phyloP scores from a whole-genome alignment of 179 eudicot genomes.

The Sideroxylon spinosum region DNA sequence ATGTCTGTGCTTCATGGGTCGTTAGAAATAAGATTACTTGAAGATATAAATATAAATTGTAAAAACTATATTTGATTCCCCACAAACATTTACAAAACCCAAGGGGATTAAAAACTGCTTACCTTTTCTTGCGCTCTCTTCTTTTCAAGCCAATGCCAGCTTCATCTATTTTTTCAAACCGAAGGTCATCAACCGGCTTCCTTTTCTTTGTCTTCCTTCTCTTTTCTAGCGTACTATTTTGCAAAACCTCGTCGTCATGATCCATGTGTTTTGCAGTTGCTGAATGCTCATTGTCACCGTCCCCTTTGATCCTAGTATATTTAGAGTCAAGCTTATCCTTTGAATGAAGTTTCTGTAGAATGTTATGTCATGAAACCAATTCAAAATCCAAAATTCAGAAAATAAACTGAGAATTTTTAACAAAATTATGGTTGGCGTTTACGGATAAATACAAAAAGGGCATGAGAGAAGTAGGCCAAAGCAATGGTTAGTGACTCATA shows the following conservation, averaged over 20 bases:
- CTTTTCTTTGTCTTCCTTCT: constrained; percentile 62
- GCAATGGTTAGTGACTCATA: not conserved
- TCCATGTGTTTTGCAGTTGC: constrained; percentile 18
- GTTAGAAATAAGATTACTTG: no score
- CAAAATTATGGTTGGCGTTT: not conserved
- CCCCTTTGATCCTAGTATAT: constrained; percentile 22
- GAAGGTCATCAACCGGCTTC: constrained; percentile 58
- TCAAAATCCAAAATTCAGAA: not conserved
- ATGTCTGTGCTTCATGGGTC: no score
- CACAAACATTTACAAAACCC: not conserved
- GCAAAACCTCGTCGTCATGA: constrained; percentile 26
- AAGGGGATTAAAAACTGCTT: constrained; percentile 23
- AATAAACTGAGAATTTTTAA: not conserved
- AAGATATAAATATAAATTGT: not conserved
- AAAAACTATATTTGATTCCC: not conserved
- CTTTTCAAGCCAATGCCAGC: constrained; percentile 42
- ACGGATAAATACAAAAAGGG: not conserved
- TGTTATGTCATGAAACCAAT: not conserved
- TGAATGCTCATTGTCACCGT: constrained; percentile 22
- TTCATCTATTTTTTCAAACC: constrained; percentile 54
- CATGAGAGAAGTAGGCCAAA: not conserved
- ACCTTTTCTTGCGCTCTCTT: constrained; percentile 74
- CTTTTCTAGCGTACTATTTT: constrained; percentile 30
- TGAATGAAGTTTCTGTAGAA: constrained; percentile 41
- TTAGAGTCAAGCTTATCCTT: constrained; percentile 26